Evolutionary conservation across 2,329 filamentous ascomycete genomes (phyloP), one percentile per base, ranked within the genome.

Genomic region (Diaporthe batatas): DNA sequence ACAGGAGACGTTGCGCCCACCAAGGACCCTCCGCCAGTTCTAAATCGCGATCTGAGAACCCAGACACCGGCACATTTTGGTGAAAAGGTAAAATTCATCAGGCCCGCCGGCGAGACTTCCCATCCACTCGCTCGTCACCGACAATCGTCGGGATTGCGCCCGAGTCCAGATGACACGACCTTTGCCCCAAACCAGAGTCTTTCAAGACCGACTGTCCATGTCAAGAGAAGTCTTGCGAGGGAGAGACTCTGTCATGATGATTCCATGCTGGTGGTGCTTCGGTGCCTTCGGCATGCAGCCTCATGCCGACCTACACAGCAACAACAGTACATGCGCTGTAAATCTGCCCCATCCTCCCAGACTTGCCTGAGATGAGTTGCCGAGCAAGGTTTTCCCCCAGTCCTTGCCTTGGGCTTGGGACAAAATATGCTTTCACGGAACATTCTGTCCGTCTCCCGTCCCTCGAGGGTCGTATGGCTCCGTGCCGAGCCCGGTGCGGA

Each of bases 1-100:
- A 67, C 62, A 67, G 47, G 62, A 67, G 62, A 25, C n/a, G 62
- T 67, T 67, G 47, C n/a, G 29, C 47, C 32, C 44, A 53, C 32
- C n/a, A 39, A 14, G 32, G 36, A 47, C 32, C n/a, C 36, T 53
- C 44, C n/a, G 42, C 62, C 32, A 53, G 62, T 36, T 12, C 59
- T 44, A 51, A 36, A 51, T 65, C 59, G 44, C 44, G 42, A 65
- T 65, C 59, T 36, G 29, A 51, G 59, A n/a, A 36, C 29, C 29
- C 59, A 64, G 59, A 34, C 62, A 51, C 44, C 51, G 62, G 62
- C 44, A 36, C 29, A 36, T 36, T 36, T 65, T 51, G 59, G 47
- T 51, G 16, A 21, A 65, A 65, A 49, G 44, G 59, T 65, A 51
- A 65, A 65, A 65, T 65, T 65, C n/a, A 65, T 36, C 44, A 34